Evolutionary conservation across 306 rosid species (phyloP), one percentile per base, ranked within the genome.

Genomic region (Chamaecrista fasciculata): DNA sequence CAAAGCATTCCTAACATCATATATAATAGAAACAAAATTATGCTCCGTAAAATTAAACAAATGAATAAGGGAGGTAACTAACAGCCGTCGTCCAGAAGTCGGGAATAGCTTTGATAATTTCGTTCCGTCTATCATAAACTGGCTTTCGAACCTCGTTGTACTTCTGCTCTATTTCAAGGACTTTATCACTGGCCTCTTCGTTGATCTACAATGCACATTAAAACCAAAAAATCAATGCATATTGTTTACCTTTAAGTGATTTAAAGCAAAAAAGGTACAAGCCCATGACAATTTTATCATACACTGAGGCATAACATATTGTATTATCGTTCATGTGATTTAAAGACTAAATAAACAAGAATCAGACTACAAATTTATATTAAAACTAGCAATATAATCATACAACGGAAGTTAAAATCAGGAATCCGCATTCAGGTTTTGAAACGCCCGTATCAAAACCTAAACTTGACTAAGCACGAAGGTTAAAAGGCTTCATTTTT

Each of bases 51-150:
- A 28, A 59, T 23, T 43, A 37, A 48, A 25, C 25, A 2, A 34
- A 58, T 56, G 40, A 31, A 21, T 16, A 36, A 66, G 24, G 29
- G 36, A 70, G 74, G 66, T 51, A 16, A 83, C 96, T 80, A 55
- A 91, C 97, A 74, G 96, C 97, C 51, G 86, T 89, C 29, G 81
- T 62, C 97, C 97, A 91, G 78, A 91, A 91, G 61, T 89, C 91
- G 10, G 97, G 96, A 79, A 91, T 87, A 62, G 96, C 78, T 70
- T 87, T 85, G 72, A 85, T 81, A 14, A 87, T 80, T 8, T 82
- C 95, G 48, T 87, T 91, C 14, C 96, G 81, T 79, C 84, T 86
- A 43, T 85, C 86, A 7, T 91, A 91, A 40, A 89, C 86, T 0
- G 96, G 97, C 77, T 79, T 87, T 69, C 97, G 80, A 24, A 87